phyloP scores from a whole-genome alignment of 2,329 filamentous ascomycete species.

The Trichophaea hybrida region DNA sequence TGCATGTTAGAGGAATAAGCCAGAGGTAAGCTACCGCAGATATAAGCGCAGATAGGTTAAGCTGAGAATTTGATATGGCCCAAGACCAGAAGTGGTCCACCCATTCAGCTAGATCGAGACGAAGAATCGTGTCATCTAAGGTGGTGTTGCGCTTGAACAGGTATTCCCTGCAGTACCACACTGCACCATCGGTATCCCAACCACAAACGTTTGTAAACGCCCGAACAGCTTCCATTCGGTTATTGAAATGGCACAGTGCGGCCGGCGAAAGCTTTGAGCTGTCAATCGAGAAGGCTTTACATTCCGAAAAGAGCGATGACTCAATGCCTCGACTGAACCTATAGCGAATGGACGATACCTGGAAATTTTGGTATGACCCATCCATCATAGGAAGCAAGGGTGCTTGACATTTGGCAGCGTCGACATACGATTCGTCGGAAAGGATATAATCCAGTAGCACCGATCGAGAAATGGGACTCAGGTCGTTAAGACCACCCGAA shows the following conservation, averaged over 20 bases:
- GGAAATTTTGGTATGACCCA: conserved; percentile 11
- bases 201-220: conserved; percentile 9
- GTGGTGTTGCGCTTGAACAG: no score
- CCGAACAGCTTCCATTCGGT: conserved; percentile 8
- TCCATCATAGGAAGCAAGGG: conserved; percentile 12
- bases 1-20: conserved; percentile 26
- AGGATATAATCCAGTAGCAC: conserved; percentile 17
- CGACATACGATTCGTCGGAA: conserved; percentile 10
- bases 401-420: conserved; percentile 9
- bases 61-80: not conserved
- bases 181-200: conserved; percentile 15
- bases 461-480: not conserved
- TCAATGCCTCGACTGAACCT: not conserved
- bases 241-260: not conserved
- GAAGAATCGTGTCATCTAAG: conserved; percentile 2
- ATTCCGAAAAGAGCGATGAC: not conserved
- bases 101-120: conserved; percentile 3
- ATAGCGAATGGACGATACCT: not conserved
- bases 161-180: no score
- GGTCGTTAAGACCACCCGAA: not conserved
- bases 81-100: conserved; percentile 18
- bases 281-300: conserved; percentile 2
- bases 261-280: conserved; percentile 1
- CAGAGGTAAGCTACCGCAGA: conserved; percentile 21
- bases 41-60: not conserved